phyloP scores from a whole-genome alignment of 805 yeast genomes.

The Nakazawaea holstii region DNA sequence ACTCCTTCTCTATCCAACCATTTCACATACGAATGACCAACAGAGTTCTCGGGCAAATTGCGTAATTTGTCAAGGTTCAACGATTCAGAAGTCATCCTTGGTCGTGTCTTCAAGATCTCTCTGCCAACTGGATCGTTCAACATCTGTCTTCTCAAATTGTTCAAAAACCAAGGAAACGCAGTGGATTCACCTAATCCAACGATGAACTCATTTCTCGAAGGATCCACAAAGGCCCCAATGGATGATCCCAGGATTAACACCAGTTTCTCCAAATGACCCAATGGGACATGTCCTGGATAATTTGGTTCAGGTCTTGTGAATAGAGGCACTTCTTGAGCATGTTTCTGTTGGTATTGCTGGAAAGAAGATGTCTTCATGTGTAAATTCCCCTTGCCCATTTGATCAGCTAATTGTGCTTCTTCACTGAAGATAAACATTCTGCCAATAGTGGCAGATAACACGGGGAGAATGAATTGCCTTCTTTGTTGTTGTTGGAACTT shows the following conservation, averaged over 20 bases:
- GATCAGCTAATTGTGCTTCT: slow-evolving; percentile 50
- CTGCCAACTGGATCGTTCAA: slow-evolving; percentile 72
- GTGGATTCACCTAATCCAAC: slow-evolving; percentile 89
- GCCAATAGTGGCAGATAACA: slow-evolving; percentile 11
- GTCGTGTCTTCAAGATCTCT: slow-evolving; percentile 69
- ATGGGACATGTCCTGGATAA: slow-evolving; percentile 78
- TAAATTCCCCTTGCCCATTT: slow-evolving; percentile 48
- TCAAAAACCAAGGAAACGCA: slow-evolving; percentile 65
- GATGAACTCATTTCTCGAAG: slow-evolving; percentile 68
- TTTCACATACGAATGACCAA: slow-evolving; percentile 73
- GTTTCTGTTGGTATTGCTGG: slow-evolving; percentile 25
- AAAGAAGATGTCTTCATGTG: slow-evolving; percentile 30
- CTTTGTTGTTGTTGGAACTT: not conserved
- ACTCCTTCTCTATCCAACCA: slow-evolving; percentile 88
- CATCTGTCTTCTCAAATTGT: slow-evolving; percentile 64
- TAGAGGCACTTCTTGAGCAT: slow-evolving; percentile 21
- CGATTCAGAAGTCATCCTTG: slow-evolving; percentile 72
- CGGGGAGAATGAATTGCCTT: slow-evolving; percentile 14
- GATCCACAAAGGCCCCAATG: slow-evolving; percentile 65
- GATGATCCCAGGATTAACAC: slow-evolving; percentile 34
- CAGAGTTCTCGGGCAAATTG: slow-evolving; percentile 54
- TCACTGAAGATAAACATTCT: slow-evolving; percentile 25
- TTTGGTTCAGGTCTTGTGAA: slow-evolving; percentile 37
- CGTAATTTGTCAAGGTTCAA: slow-evolving; percentile 59
- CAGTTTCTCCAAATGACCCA: slow-evolving; percentile 55